These are phyloP conservation scores for Gamarada debralockiae DNA, from an alignment of 495 filamentous ascomycete genomes.

Conservation along the genomic window DNA sequence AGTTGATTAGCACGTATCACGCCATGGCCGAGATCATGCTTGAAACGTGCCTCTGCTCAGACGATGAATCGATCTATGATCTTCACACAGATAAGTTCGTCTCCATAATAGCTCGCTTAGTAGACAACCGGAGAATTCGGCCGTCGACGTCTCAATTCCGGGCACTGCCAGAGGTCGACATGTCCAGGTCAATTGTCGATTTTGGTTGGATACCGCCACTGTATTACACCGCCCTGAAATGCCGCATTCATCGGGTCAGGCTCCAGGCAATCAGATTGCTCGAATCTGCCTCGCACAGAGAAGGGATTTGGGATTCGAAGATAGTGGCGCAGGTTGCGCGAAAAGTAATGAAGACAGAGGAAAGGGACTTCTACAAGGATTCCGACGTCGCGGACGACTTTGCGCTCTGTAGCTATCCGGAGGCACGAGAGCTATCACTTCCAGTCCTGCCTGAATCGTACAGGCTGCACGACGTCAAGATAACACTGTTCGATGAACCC, in stretches of 20 bases:
- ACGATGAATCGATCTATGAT: constrained; percentile 40
- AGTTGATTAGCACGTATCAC: constrained; percentile 40
- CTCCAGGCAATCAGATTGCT: constrained; percentile 14
- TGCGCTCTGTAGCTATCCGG: background rate
- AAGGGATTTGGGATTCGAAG: constrained; percentile 38
- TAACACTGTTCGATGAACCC: constrained; percentile 15
- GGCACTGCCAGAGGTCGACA: background rate
- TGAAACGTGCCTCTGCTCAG: constrained; percentile 31
- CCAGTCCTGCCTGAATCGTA: constrained; percentile 2
- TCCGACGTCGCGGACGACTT: background rate
- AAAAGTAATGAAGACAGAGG: constrained; percentile 17
- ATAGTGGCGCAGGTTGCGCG: background rate
- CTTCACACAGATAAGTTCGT: constrained; percentile 34
- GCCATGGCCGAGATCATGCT: constrained; percentile 45
- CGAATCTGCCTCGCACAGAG: constrained; percentile 29
- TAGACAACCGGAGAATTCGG: constrained; percentile 28
- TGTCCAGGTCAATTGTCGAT: constrained; percentile 6
- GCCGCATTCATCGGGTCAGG: constrained; percentile 9
- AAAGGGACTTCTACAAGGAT: constrained; percentile 5
- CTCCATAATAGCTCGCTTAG: constrained; percentile 29
- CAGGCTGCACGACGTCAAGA: constrained; percentile 7
- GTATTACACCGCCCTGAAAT: constrained; percentile 15
- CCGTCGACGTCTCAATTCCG: background rate
- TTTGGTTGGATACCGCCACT: constrained; percentile 18
- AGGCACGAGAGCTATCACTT: background rate